Evolutionary conservation across 208 protist genomes (phyloP), one percentile per base, ranked within the genome.

Genomic region (Kentomonas sorsogonicus): DNA sequence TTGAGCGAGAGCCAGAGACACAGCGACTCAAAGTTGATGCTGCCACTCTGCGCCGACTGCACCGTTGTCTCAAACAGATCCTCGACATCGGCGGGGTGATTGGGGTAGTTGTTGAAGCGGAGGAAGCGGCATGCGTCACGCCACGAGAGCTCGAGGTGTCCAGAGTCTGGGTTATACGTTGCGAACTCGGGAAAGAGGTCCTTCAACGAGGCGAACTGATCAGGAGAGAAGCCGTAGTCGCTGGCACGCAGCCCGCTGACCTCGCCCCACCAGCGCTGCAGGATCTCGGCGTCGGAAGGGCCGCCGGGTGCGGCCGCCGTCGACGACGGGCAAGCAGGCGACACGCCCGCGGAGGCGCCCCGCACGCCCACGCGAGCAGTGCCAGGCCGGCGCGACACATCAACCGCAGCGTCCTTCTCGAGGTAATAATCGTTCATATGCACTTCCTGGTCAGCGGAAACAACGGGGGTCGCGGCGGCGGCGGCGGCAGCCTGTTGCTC

Each of bases 61-160:
- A 45, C 36, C 30, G 51, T 66, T 30, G 66, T 80, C 18, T 73
- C 52, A 40, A 90, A 83, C 22, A 80, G 41, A 23, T 74, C 69
- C n/a, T 69, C 57, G 40, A 86, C 78, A 22, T 86, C 72, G 36
- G 74, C 67, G n/a, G 72, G 69, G 53, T 81, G 71, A 30, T 59
- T 79, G 7, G 83, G 75, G 38, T 75, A 73, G 71, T 90, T 90
- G 52, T 78, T 63, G 48, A 64, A 86, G 22, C 76, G 74, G 30
- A 79, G 66, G 30, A 90, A 31, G 27, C 78, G 75, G 52, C 74
- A 78, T 31, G 75, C 69, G 31, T 74, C 78, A 16, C 73, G 40
- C 76, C 78, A 83, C 23, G 53, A 62, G 34, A 90, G 57, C 41
- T 63, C 63, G 18, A 62, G 62, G 11, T 13, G 29, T 29, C 48